Base-by-base conservation (phyloP, 306 rosid genomes). In the Rubus idaeus region DNA sequence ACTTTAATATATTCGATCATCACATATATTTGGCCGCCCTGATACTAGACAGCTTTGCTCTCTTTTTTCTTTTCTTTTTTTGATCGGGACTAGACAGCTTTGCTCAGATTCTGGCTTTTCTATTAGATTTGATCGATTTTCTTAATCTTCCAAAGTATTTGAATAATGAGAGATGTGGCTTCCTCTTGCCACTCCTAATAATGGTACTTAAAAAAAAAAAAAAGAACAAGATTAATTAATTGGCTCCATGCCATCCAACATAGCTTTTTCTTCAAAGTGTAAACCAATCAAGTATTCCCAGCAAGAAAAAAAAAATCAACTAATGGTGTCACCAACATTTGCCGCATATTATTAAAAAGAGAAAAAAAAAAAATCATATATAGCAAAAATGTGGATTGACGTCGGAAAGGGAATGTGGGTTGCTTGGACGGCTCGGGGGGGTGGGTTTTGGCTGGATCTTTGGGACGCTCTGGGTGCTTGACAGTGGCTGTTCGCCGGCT, bases 1-100 rank as follows among this genome's bases (percentile, higher is more conserved):
- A 40, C 16, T 67, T n/a, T 17, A 8, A 35, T 64, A 64, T 46
- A 55, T 5, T 10, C 13, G 9, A 6, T 1, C 8, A 42, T 57
- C 37, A 62, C 18, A 26, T 55, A 62, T 37, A 26, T 55, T 44
- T 20, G 46, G 75, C 80, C 75, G 23, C 55, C 68, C 74, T 52
- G 12, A 17, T 20, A 30, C 45, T 10, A 13, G 55, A 68, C 67
- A 55, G 37, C 46, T 68, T 61, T 35, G 30, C 56, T 5, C 12
- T n/a, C n/a, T n/a, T n/a, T n/a, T n/a, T 26, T 26, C 1, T 1
- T 26, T 26, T 26, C 30, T 30, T 30, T 30, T 30, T 30, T 30
- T 30, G 35, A 30, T 30, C 35, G 35, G 35, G 35, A 30, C 45
- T 10, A 13, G 55, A 68, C 67, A 55, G 37, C 46, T 68, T 61